Evolutionary conservation across 1,284 basidiomycete species (phyloP), one percentile per base, ranked within the genome.

Genomic region (Farysia itapuensis): DNA sequence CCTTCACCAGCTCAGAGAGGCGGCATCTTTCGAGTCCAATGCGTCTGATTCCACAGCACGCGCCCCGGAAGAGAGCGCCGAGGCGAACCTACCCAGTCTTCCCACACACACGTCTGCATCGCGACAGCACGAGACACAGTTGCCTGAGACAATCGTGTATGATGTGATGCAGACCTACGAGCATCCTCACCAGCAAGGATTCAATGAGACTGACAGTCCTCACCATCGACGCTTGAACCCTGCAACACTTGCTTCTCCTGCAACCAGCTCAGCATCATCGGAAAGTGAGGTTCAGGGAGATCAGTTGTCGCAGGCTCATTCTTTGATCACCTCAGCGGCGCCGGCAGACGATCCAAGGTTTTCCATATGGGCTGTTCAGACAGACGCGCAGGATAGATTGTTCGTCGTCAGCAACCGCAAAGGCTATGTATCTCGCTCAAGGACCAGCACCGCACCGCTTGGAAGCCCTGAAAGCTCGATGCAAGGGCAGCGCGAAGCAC

Each of bases 331-430:
- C 15, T 56, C 53, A 2, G 64, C 69, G 19, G 33, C 56, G 8
- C 61, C 61, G 2, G 66, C 64, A 7, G 67, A 72, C 21, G 70
- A 72, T 34, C 68, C 68, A 3, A 35, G 70, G 13, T 72, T 71
- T 22, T 57, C 68, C 2, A 28, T 72, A 5, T 72, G 68, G 68
- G 69, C 64, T 20, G 41, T 72, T 26, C 52, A 47, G 7, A 48
- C 36, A 16, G 31, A 43, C n/a, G 43, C 24, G 1, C 38, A 45
- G 22, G 60, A 58, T 13, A 56, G 53, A 28, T 38, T 40, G 7
- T 59, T 63, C 14, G 38, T 64, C 18, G 26, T 63, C 31, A 53
- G 39, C 45, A 39, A 48, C 29, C 48, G 59, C 19, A 11, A 26
- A 4, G 67, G 59, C 30, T n/a, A n/a, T n/a, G n/a, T n/a, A n/a